These are phyloP conservation scores for Neofusicoccum sp. DNA, from an alignment of 2,329 filamentous ascomycete genomes.

Conservation along the genomic window DNA sequence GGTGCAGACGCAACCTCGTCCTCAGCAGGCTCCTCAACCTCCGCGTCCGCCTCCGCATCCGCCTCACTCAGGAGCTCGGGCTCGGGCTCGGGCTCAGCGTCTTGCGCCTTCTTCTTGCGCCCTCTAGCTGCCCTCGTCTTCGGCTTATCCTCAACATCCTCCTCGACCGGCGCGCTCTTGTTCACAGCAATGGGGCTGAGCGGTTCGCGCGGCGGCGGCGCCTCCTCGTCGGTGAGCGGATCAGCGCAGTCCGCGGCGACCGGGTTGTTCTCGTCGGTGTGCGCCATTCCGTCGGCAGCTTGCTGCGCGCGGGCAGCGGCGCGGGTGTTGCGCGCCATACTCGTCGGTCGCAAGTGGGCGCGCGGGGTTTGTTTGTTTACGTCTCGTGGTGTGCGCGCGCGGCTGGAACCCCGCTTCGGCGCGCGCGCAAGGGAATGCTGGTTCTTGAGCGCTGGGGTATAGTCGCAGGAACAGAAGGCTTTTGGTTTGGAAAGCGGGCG, in stretches of 20 bases:
- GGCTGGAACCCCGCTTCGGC: background rate
- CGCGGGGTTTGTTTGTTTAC: conserved; percentile 3
- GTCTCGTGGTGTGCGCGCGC: background rate
- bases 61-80: background rate
- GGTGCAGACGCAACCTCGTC: conserved; percentile 11
- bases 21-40: background rate
- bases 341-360: background rate
- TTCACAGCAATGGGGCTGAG: conserved; percentile 1
- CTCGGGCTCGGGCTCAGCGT: conserved; percentile 1
- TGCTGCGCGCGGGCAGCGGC: conserved; percentile 17
- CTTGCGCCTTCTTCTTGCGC: conserved; percentile 9
- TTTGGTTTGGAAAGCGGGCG: background rate
- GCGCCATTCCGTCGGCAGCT: conserved; percentile 2
- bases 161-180: background rate
- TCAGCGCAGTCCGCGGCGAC: background rate
- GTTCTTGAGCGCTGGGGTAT: background rate
- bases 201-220: conserved; percentile 9
- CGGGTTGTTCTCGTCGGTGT: background rate
- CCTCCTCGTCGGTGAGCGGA: no score
- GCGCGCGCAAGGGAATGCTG: background rate
- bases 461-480: background rate
- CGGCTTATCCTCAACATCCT: background rate
- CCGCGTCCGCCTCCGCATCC: background rate
- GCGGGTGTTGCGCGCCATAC: conserved; percentile 18
- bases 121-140: background rate